Conservation (phyloP, 208 protist genomes). For the Acanthamoeba pearcei region DNA sequence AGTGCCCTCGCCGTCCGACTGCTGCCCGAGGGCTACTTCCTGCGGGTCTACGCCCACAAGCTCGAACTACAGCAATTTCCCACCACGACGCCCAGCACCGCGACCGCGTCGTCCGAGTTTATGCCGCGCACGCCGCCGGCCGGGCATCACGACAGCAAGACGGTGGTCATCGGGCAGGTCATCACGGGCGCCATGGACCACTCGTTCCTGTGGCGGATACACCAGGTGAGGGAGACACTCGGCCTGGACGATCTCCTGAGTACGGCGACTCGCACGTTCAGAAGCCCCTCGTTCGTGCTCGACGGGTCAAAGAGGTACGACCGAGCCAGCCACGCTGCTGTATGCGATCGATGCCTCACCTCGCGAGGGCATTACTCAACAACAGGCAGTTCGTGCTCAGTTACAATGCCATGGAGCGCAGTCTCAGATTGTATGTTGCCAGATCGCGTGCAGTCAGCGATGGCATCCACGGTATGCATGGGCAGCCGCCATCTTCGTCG, state of each 20-base stretch:
- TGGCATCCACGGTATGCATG: background rate
- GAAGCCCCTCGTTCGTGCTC: background rate
- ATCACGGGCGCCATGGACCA: background rate
- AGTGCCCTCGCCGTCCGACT: background rate
- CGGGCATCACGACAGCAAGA: background rate
- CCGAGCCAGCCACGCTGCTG: background rate
- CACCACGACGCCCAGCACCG: background rate
- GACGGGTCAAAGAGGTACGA: background rate
- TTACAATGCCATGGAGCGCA: background rate
- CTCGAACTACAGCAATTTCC: background rate
- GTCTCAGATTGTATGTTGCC: background rate
- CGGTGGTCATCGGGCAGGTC: background rate
- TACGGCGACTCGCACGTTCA: background rate
- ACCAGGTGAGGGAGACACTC: background rate
- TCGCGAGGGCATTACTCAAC: background rate
- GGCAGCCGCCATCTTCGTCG: no score
- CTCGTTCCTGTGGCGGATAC: background rate
- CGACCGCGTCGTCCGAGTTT: background rate
- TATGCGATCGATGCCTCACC: background rate
- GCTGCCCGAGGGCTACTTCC: background rate
- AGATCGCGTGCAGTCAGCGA: background rate
- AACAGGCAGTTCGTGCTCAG: constrained; percentile 26
- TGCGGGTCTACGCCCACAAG: no score
- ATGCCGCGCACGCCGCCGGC: background rate
- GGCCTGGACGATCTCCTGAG: background rate